A percentile compares a stretch with the other conserved stretches of the same genome.
These are phyloP conservation scores for Capsicum chinense DNA, from an alignment of 257 asterid genomes.

Conservation along the genomic window DNA sequence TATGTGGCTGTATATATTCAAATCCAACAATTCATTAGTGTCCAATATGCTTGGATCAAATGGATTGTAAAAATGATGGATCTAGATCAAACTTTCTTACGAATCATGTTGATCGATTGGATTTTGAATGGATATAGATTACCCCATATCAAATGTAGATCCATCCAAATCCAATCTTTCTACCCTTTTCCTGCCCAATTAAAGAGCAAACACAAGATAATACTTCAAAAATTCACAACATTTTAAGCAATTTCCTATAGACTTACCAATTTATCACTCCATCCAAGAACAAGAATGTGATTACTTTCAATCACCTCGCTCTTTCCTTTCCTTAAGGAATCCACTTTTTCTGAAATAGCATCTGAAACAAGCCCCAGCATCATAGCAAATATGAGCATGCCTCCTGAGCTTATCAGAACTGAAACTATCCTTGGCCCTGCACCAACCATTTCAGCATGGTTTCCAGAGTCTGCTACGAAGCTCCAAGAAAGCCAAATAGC, in stretches of 20 bases:
- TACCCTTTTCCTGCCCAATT: neutral
- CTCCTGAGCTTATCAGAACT: constrained; percentile 92
- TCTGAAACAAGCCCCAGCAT: constrained; percentile 99
- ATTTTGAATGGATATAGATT: constrained; percentile 5
- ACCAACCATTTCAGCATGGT: constrained; percentile 89
- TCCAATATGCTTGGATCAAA: constrained; percentile 12
- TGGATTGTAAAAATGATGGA: neutral
- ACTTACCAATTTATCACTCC: constrained; percentile 98
- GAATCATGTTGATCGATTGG: neutral
- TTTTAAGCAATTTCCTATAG: constrained; percentile 23
- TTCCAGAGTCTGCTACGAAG: constrained; percentile 96
- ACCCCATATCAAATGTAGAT: neutral
- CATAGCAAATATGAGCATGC: constrained; percentile 99
- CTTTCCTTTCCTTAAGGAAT: constrained; percentile 94
- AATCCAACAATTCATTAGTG: neutral
- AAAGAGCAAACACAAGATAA: constrained; percentile 26
- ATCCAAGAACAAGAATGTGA: constrained; percentile 96
- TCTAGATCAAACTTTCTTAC: constrained; percentile 10
- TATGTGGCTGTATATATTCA: neutral
- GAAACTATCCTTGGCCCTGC: constrained; percentile 90
- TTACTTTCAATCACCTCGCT: constrained; percentile 94
- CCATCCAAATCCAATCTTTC: constrained; percentile 15
- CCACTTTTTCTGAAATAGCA: constrained; percentile 97
- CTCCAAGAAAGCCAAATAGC: constrained; percentile 98
- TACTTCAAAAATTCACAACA: constrained; percentile 26